These are phyloP conservation scores for Capsicum chinense DNA, from an alignment of 257 asterid genomes.

Conservation along the genomic window DNA sequence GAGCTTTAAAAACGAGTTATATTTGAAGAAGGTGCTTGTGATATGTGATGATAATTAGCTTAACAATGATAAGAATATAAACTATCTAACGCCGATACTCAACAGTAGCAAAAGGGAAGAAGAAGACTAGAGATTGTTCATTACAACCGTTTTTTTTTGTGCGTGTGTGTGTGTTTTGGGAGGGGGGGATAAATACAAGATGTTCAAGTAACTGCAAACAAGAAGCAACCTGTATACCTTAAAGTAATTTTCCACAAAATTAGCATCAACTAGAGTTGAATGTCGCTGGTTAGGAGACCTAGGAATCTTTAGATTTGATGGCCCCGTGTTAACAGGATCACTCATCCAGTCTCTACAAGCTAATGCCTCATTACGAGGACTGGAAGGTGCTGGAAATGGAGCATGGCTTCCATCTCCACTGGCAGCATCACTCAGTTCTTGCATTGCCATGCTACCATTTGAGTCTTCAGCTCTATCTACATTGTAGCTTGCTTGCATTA, in stretches of 20 bases:
- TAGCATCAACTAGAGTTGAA: conserved; percentile 81
- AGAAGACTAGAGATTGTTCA: conserved; percentile 6
- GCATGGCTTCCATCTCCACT: conserved; percentile 40
- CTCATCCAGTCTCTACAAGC: conserved; percentile 42
- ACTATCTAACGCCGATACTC: background rate
- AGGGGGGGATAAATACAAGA: background rate
- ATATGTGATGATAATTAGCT: background rate
- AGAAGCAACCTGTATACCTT: conserved; percentile 53
- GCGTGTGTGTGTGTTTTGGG: no score
- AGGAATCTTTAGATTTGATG: conserved; percentile 54
- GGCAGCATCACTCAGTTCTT: conserved; percentile 49
- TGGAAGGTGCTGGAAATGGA: conserved; percentile 44
- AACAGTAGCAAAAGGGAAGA: background rate
- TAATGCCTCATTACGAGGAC: conserved; percentile 43
- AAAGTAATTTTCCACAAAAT: conserved; percentile 93
- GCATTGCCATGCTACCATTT: conserved; percentile 49
- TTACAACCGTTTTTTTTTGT: background rate
- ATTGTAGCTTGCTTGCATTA: conserved; percentile 38
- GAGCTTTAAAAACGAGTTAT: background rate
- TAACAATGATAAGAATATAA: background rate
- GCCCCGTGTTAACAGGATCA: conserved; percentile 35
- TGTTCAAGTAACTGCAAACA: conserved; percentile 20
- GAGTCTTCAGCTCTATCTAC: conserved; percentile 49
- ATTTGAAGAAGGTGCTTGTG: background rate
- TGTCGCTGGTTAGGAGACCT: conserved; percentile 57